Base-by-base conservation (phyloP, 306 rosid species). In the Ziziphus jujuba region DNA sequence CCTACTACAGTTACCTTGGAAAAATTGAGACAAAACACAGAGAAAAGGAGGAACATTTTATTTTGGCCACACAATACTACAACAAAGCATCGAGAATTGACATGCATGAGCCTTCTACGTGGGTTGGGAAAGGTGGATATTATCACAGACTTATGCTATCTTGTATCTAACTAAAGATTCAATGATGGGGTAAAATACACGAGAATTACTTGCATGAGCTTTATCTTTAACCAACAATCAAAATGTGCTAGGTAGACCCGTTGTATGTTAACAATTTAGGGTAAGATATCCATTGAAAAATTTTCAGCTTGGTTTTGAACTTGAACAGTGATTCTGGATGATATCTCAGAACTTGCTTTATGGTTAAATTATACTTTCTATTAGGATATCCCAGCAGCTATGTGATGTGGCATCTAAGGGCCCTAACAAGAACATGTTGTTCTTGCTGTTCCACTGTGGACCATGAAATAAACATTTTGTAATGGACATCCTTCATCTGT, bases 21-120 rank as follows among this genome's bases (percentile, higher is more conserved):
- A 95, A 90, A 82, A 88, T 95, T 61, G 97, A 95, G 91, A 95
- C 99, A 5, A 95, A 95, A 53, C 96, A 87, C 66, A 78, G 99
- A 81, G 97, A 95, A 79, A 95, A 95, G 81, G 97, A 95, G 85
- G 99, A 91, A 51, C 97, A 95, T 76, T 95, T 95, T 73, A 91
- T 88, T 82, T 71, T 90, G 80, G 99, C 99, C 7, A 95, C 99
- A 4, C 99, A 95, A 75, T 90, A 90, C 75, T 95, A 88, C 89
- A 95, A 95, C 77, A 95, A 90, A 75, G 97, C 99, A 7, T 93
- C 97, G 5, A 86, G 97, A 81, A 90, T 93, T 2, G 97, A 90
- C 79, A 91, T 88, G 91, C 99, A 95, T 14, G 99, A 95, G 76
- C 88, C 97, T 57, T 90, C 99, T 67, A 95, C 99, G 1, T 95